Conservation (phyloP, 495 filamentous ascomycete species). For the Cudoniella acicularis region DNA sequence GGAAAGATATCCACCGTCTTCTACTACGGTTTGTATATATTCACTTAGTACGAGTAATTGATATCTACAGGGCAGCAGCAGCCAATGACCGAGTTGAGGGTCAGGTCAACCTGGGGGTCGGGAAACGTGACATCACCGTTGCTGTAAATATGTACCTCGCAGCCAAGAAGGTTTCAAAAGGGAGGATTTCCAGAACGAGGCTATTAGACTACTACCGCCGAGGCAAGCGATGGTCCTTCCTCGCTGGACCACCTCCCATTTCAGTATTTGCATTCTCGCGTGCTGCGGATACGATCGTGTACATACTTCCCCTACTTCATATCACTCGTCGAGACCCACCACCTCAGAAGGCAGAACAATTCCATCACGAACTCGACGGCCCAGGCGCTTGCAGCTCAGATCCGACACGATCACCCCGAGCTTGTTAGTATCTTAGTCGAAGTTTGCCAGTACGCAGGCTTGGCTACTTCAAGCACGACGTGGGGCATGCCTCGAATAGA, state of each 20-base stretch:
- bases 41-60: constrained; percentile 6
- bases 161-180: constrained; percentile 8
- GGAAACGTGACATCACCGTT: constrained; percentile 6
- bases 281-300: constrained; percentile 12
- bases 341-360: constrained; percentile 6
- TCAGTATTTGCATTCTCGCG: constrained; percentile 15
- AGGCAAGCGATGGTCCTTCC: constrained; percentile 6
- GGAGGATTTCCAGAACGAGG: constrained; percentile 5
- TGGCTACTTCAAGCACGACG: constrained; percentile 7
- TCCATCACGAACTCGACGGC: constrained; percentile 10
- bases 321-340: constrained; percentile 2
- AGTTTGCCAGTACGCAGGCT: constrained; percentile 15
- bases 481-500: constrained; percentile 3
- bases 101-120: constrained; percentile 1
- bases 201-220: constrained; percentile 10
- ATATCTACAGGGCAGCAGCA: constrained; percentile 6
- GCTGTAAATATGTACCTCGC: constrained; percentile 8
- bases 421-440: constrained; percentile 13
- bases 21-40: constrained; percentile 14
- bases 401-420: constrained; percentile 10
- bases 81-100: constrained; percentile 6
- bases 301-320: constrained; percentile 5
- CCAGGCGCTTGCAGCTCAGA: constrained; percentile 7
- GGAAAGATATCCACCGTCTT: constrained; percentile 7
- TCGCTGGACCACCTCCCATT: constrained; percentile 11